Evolutionary conservation across 2,329 filamentous ascomycete species (phyloP), one percentile per base, ranked within the genome.

Genomic region (Penicillium sp.): DNA sequence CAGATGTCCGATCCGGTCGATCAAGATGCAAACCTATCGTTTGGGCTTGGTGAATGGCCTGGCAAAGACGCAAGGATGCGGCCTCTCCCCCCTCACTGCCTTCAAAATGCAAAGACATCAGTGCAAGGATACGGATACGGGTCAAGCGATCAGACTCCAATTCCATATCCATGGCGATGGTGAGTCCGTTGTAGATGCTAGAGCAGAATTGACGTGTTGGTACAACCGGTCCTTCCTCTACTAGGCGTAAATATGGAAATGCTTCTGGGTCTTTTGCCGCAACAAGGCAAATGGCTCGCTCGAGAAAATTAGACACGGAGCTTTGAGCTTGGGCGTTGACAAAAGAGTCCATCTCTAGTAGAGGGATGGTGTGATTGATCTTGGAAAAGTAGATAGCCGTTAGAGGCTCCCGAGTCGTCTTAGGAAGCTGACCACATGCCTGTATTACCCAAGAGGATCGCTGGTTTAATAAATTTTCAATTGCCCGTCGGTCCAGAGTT

Each of bases 61-160:
- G 71, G 19, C 71, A 73, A 14, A 77, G 67, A 44, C 76, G 72
- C 54, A 76, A 63, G 26, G 75, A 76, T 26, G 75, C 74, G 6
- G 74, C 64, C 52, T 77, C 75, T 6, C 72, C 71, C 14, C 75
- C 75, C 56, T 75, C 74, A 31, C 74, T 68, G 4, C 74, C 74
- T 53, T 77, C 75, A 45, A 70, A 75, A 54, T 77, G 75, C 22
- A 77, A 58, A 37, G 74, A 76, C 70, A 77, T 74, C 45, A 77
- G 58, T 6, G 74, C 72, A 42, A 76, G 58, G 14, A 72, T 65
- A 46, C 72, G 74, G 27, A 77, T 75, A 21, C 74, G 69, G 16
- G 70, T 73, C 31, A 75, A 59, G 24, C 74, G 63, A 53, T 76
- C 73, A 6, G 68, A 48, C 54, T 77, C 75, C 21, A 76, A 55